Percentiles rank a stretch among this genome's conserved stretches.
Conservation (phyloP, 2,329 filamentous ascomycete genomes). For the Acephala macrosclerotiorum region DNA sequence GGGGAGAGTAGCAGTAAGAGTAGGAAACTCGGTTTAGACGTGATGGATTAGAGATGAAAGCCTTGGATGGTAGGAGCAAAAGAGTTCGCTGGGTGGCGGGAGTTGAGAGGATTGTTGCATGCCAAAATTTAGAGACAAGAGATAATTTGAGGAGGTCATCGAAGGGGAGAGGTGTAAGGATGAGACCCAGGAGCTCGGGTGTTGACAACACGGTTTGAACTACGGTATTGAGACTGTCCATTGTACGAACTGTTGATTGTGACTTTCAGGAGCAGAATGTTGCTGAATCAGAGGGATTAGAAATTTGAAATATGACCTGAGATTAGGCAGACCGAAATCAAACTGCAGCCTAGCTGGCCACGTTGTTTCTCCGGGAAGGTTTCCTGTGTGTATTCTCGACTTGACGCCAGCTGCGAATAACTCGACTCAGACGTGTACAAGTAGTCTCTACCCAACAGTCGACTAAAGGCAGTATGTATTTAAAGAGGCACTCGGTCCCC, state of each 20-base stretch:
- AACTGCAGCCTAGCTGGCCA: background rate
- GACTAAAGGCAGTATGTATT: too few relatives aligned
- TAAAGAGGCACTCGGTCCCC: too few relatives aligned
- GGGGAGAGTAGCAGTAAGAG: too few relatives aligned
- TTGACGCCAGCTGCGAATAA: too few relatives aligned
- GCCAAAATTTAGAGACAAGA: constrained; percentile 9
- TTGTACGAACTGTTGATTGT: background rate
- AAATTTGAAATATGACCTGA: background rate
- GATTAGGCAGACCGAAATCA: background rate
- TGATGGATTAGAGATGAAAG: too few relatives aligned
- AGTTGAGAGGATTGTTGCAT: constrained; percentile 7
- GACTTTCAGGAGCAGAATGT: background rate
- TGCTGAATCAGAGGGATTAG: background rate
- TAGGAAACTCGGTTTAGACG: too few relatives aligned
- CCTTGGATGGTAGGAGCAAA: background rate
- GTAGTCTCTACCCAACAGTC: too few relatives aligned
- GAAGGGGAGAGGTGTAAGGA: background rate
- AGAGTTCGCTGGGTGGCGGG: constrained; percentile 10
- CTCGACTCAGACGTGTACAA: too few relatives aligned
- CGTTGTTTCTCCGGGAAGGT: too few relatives aligned
- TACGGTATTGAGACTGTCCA: background rate
- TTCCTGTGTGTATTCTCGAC: too few relatives aligned
- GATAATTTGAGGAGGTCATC: constrained; percentile 1
- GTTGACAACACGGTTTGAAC: background rate
- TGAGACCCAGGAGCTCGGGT: background rate